Conservation (phyloP, 257 asterid species). For the Verbena officinalis region DNA sequence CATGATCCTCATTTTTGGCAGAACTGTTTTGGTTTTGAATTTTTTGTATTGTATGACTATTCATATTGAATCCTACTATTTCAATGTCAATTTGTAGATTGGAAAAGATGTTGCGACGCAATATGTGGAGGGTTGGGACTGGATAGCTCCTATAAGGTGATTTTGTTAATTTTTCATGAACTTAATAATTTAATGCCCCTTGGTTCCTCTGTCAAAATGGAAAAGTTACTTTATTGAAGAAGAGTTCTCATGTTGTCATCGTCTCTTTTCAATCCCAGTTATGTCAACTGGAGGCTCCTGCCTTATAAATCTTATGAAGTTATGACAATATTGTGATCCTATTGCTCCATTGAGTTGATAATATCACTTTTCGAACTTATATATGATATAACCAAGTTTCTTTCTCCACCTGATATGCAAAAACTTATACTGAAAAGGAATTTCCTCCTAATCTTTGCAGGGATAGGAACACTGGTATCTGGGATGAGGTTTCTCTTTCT, state of each 20-base stretch:
- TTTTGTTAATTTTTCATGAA: slow-evolving; percentile 21
- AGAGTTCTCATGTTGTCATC: slow-evolving; percentile 1
- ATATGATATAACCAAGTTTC: background rate
- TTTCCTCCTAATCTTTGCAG: slow-evolving; percentile 43
- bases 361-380: background rate
- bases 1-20: slow-evolving; percentile 17
- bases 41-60: slow-evolving; percentile 10
- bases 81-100: slow-evolving; percentile 51
- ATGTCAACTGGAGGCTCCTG: too few species aligned
- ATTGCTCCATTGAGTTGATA: slow-evolving; percentile 17
- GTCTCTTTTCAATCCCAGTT: too few species aligned
- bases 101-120: slow-evolving; percentile 97
- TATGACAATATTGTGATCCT: slow-evolving; percentile 8
- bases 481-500: slow-evolving; percentile 95
- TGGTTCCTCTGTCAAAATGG: slow-evolving; percentile 9
- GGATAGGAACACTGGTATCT: slow-evolving; percentile 98
- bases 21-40: slow-evolving; percentile 2
- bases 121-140: slow-evolving; percentile 98
- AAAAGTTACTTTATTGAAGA: slow-evolving; percentile 4
- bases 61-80: slow-evolving; percentile 28
- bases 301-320: slow-evolving; percentile 5
- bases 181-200: slow-evolving; percentile 3
- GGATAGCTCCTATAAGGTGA: slow-evolving; percentile 97
- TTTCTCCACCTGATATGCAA: slow-evolving; percentile 15
- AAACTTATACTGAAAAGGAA: slow-evolving; percentile 17